Conservation (phyloP, 495 filamentous ascomycete genomes). For the Annulohypoxylon bovei region DNA sequence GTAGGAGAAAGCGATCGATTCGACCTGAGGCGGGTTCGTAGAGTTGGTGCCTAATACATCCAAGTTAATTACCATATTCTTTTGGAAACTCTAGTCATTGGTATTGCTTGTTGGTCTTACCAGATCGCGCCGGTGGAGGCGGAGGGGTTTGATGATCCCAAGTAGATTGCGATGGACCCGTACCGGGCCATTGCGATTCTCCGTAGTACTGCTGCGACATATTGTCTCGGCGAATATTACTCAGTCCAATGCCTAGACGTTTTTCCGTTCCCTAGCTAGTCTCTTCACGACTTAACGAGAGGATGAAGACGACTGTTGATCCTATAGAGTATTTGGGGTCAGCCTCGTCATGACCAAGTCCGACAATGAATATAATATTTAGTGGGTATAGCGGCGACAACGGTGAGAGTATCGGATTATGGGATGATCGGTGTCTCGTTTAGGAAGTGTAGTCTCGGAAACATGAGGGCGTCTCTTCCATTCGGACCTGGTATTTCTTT, state of each 20-base stretch:
- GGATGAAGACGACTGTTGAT: slow-evolving; percentile 5
- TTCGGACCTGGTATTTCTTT: background rate
- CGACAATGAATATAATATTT: background rate
- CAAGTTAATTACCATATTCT: slow-evolving; percentile 49
- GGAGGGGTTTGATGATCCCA: slow-evolving; percentile 86
- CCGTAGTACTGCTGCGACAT: slow-evolving; percentile 76
- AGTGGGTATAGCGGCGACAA: background rate
- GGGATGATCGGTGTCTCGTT: background rate
- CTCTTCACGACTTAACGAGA: background rate
- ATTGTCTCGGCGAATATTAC: slow-evolving; percentile 7
- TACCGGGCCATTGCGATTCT: slow-evolving; percentile 78
- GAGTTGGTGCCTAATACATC: slow-evolving; percentile 75
- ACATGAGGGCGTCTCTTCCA: background rate
- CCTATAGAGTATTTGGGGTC: slow-evolving; percentile 14
- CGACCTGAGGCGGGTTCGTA: slow-evolving; percentile 74
- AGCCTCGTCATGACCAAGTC: slow-evolving; percentile 13
- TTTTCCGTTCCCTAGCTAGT: slow-evolving; percentile 1
- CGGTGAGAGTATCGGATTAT: background rate
- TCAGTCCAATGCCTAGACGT: background rate
- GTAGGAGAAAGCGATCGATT: slow-evolving; percentile 80
- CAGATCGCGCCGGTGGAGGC: slow-evolving; percentile 85
- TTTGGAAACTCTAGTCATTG: slow-evolving; percentile 24
- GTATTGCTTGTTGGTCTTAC: slow-evolving; percentile 54
- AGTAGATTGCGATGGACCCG: slow-evolving; percentile 65
- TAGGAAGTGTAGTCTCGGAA: background rate